Percentiles rank a stretch among this genome's conserved stretches.
Conservation (phyloP, 129 eudicot species). For the Ambrosia artemisiifolia region DNA sequence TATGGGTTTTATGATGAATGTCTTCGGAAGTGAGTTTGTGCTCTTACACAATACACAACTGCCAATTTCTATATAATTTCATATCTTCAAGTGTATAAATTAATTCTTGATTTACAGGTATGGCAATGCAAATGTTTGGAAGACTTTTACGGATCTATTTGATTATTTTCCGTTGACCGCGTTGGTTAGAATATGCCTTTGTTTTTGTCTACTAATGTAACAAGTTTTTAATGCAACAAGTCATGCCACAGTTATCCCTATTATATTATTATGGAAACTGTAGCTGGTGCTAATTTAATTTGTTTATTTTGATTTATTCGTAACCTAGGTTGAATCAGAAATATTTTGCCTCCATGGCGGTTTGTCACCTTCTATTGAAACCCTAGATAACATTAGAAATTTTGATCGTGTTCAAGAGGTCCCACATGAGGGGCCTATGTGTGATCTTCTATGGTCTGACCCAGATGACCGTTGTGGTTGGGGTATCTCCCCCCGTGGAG, state of each 20-base stretch:
- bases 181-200: slow-evolving; percentile 46
- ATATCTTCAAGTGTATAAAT: neutral
- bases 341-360: slow-evolving; percentile 97
- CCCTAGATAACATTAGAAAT: slow-evolving; percentile 79
- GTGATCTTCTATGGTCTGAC: slow-evolving; percentile 96
- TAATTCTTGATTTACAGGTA: slow-evolving; percentile 40
- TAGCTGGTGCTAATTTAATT: neutral
- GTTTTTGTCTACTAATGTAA: neutral
- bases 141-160: slow-evolving; percentile 70
- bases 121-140: slow-evolving; percentile 84
- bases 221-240: neutral
- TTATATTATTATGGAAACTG: slow-evolving; percentile 2
- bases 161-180: slow-evolving; percentile 81
- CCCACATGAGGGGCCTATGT: slow-evolving; percentile 98
- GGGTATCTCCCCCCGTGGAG: slow-evolving; percentile 97
- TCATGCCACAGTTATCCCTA: neutral
- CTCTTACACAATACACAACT: neutral
- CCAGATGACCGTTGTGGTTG: slow-evolving; percentile 98
- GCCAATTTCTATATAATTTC: neutral
- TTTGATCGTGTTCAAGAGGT: slow-evolving; percentile 99
- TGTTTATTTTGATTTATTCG: neutral
- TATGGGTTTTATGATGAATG: slow-evolving; percentile 98
- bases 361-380: slow-evolving; percentile 87
- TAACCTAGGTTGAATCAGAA: slow-evolving; percentile 81
- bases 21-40: slow-evolving; percentile 79